Evolutionary conservation across 176 grass and related monocot genomes (phyloP), one percentile per base, ranked within the genome.

Genomic region (Miscanthus lutarioriparius): DNA sequence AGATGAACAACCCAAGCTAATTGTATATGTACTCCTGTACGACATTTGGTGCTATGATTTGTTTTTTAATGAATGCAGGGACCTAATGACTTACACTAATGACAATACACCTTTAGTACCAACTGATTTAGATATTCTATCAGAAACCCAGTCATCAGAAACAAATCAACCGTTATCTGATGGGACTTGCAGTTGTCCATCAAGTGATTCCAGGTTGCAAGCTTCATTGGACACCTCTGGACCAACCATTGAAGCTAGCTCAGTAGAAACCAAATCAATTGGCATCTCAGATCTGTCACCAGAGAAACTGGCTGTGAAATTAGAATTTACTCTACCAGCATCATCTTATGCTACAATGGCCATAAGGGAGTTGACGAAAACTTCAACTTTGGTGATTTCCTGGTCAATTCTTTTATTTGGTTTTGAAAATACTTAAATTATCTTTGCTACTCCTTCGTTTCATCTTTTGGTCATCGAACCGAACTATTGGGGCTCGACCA

Each of bases 311-410:
- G 96, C 91, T 64, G 48, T 98, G 76, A 95, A 95, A 84, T 81
- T 98, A 53, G 89, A 48, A 82, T 98, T 98, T 88, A 91, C 91
- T 83, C 90, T 98, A 75, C 93, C 96, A 54, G 64, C 96, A 79
- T 98, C 96, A 71, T 95, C 89, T 48, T 98, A 98, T 92, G 93
- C 96, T 61, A 98, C 96, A 74, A 95, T 98, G 96, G 93, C 93
- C 45, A 93, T 98, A 70, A 91, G 96, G 69, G 96, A 98, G 86
- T 77, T 98, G 76, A 94, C 76, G 22, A 98, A 98, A 84, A 87
- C 74, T 92, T 95, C 96, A 86, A 93, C 93, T 78, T 95, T 85
- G 78, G 96, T 95, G 95, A 74, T 78, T 79, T 19, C 40, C 67
- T 75, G 76, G 22, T 35, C 17, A 53, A 62, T 83, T 36, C 39